Conservation (phyloP, 495 filamentous ascomycete species). For the Aspergillus baeticus region DNA sequence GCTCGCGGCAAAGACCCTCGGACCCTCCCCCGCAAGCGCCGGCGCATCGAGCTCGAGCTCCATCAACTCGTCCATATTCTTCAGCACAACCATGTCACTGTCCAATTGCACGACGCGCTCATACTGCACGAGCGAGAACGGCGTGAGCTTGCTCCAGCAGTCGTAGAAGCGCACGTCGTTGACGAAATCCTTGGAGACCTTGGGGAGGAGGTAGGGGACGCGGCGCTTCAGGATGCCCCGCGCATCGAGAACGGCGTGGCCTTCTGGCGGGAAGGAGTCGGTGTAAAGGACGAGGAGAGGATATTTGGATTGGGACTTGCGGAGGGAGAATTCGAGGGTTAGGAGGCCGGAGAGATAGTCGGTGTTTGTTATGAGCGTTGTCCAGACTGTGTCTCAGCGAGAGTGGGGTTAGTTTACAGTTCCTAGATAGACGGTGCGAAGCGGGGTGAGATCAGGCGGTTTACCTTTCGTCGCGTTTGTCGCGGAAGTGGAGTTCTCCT, state of each 20-base stretch:
- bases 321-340: conserved; percentile 28
- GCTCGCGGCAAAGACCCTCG: conserved; percentile 65
- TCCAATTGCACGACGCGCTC: conserved; percentile 77
- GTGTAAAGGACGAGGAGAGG: conserved; percentile 31
- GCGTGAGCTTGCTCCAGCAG: conserved; percentile 80
- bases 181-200: conserved; percentile 14
- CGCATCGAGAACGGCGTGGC: conserved; percentile 19
- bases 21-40: neutral
- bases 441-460: too few relatives aligned
- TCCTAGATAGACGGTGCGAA: too few relatives aligned
- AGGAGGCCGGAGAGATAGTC: conserved; percentile 30
- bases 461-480: too few relatives aligned
- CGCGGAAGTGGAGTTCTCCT: too few relatives aligned
- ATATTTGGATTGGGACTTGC: conserved; percentile 20
- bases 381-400: conserved; percentile 21
- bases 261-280: conserved; percentile 23
- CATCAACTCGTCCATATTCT: conserved; percentile 88
- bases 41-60: conserved; percentile 60
- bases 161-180: conserved; percentile 77
- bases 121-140: conserved; percentile 69
- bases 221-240: conserved; percentile 23
- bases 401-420: neutral
- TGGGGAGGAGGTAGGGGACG: conserved; percentile 20
- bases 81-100: conserved; percentile 74
- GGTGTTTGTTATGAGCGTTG: conserved; percentile 30